Base-by-base conservation (phyloP, 352 stramenopile genomes). In the Thraustochytrium sp. region DNA sequence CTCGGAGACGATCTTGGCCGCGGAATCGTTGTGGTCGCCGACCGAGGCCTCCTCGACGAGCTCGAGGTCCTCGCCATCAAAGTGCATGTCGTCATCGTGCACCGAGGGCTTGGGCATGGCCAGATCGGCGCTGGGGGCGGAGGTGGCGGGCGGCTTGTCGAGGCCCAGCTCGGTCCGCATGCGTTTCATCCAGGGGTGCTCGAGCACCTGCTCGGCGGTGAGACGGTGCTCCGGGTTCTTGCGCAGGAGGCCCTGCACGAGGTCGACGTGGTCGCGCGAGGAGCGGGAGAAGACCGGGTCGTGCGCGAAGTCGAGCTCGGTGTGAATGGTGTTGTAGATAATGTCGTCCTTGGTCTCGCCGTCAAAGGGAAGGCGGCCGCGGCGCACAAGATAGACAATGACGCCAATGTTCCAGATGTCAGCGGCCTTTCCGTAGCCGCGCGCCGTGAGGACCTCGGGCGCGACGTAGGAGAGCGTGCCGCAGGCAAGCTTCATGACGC, bases 381-480 rank as follows among this genome's bases (percentile, higher is more conserved):
- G 89, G 42, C 97, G 85, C 21, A 97, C 84, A 36, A 97, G 84
- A 84, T 93, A 97, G 90, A 97, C 92, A 75, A 97, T 96, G 18
- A 97, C 93, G 23, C 94, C 93, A 16, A 97, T 85, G 4, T 89
- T 95, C 93, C 93, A 97, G 23, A 97, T 93, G 86, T 97, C 93
- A 0, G 93, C 93, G 78, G 96, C 91, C 34, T 91, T 90, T 26
- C 91, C 91, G 85, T 97, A 97, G 2, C 93, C 93, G 4, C 93
- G 89, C 29, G 93, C 88, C 8, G 91, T 91, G 16, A 97, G 88
- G 29, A 97, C 93, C 85, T 98, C 93, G 2, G 94, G 94, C 0
- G 94, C 94, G n/a, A 97, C 92, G 76, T 98, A 98, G 68, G 94
- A 95, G 0, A 97, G 88, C 0, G 94, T 97, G 0, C 94, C 94